Base-by-base conservation (phyloP, 345 rosid species). In the Bruguiera gymnorhiza region DNA sequence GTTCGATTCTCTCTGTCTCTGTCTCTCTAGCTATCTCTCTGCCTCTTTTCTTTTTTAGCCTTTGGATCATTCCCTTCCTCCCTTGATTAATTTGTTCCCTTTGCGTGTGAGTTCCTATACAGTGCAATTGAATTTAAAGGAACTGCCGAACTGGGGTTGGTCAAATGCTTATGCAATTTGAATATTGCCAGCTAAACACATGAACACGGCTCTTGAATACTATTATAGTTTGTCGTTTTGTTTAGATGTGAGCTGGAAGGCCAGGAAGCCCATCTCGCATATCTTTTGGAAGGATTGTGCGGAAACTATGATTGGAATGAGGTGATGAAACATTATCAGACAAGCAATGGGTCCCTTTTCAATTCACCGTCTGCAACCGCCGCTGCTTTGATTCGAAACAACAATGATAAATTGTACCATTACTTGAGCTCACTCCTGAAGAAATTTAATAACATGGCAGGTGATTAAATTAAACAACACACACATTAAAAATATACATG, bases 251-350 rank as follows among this genome's bases (percentile, higher is more conserved):
- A 37, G 36, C 26, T 31, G 3, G 32, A 30, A 20, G 70, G 70
- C 10, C 21, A 65, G 48, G 24, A 30, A 43, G 54, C 37, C 8
- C 18, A 59, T 34, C 61, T 73, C 3, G 71, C 71, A 37, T 67
- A 53, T 61, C 62, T 62, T 54, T 60, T 70, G 11, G 76, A 73
- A 37, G 71, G 76, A 5, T 66, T 67, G 62, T 16, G 29, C 3
- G 36, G 57, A 15, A 16, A 3, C 1, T 0, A 53, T 26, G 43
- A 52, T 6, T 73, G 76, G 75, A 51, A 65, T 20, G 62, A 73
- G 58, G 26, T 54, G 24, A 54, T 20, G 58, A 54, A 54, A 23
- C 58, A 6, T 54, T 43, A 43, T 13, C 58, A 54, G 26, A 54
- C 27, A n/a, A 54, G 58, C 26, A 54, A 54, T 19, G 58, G 58